A percentile compares a stretch with the other conserved stretches of the same genome.
Evolutionary conservation across 768 basidiomycete genomes (phyloP).

Genomic region (Nidularia pulvinata): DNA sequence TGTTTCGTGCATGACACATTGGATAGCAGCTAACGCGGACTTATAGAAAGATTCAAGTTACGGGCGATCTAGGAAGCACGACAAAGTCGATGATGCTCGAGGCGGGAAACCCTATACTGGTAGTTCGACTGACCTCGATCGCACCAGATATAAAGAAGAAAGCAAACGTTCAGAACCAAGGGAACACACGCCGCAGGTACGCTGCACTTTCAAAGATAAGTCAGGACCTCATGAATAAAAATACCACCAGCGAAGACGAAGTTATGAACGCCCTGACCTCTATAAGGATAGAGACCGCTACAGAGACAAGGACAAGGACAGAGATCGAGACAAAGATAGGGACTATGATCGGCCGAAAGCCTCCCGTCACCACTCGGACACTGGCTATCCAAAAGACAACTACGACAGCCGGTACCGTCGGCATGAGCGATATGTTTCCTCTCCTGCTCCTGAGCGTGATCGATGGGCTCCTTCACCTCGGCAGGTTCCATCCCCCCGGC

Average conservation of each 20-base stretch:
- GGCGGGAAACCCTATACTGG: not conserved
- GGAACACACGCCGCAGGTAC: not conserved
- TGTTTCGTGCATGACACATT: not conserved
- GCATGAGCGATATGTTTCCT: not conserved
- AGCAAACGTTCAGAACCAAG: not conserved
- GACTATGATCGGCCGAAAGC: slow-evolving; percentile 3
- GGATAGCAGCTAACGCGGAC: not conserved
- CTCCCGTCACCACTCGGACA: not conserved
- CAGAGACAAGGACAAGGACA: slow-evolving; percentile 6
- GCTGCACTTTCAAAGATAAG: not conserved
- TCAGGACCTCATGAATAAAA: not conserved
- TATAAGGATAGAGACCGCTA: slow-evolving; percentile 13
- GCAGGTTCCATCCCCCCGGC: not conserved
- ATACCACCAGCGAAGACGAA: not conserved
- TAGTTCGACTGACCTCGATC: not conserved
- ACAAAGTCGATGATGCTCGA: not conserved
- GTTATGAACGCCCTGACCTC: not conserved
- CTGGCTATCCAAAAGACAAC: not conserved
- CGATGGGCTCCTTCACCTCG: not conserved
- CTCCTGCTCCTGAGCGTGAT: not conserved
- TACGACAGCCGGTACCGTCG: not conserved
- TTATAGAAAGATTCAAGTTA: not conserved
- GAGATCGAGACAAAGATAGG: slow-evolving; percentile 3
- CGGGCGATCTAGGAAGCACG: not conserved
- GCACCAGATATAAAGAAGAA: not conserved